Evolutionary conservation across 2,329 filamentous ascomycete genomes (phyloP).

Genomic region (Epichloe sp.): DNA sequence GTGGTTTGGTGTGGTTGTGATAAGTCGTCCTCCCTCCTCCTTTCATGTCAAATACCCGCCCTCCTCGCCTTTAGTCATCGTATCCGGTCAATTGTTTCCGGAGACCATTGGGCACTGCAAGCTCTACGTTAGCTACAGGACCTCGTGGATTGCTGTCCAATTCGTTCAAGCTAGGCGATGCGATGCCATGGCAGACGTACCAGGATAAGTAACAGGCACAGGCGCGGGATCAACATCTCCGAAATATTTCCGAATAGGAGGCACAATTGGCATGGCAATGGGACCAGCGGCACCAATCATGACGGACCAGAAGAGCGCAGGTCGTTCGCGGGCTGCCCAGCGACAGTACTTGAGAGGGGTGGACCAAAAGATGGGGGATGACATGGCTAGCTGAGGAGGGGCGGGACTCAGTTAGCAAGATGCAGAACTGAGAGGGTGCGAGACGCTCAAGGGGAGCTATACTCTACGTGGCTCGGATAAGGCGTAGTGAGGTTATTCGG

Average conservation of each 20-base stretch:
- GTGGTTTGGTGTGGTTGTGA: neutral
- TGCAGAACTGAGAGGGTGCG: neutral
- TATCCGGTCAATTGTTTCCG: conserved; percentile 48
- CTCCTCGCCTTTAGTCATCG: conserved; percentile 35
- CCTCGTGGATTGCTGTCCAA: neutral
- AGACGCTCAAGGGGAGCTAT: neutral
- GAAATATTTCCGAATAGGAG: conserved; percentile 57
- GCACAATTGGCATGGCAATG: conserved; percentile 53
- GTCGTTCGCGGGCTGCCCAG: conserved; percentile 80
- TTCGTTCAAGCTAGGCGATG: neutral
- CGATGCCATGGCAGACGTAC: conserved; percentile 40
- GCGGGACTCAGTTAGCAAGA: neutral
- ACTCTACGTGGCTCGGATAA: neutral
- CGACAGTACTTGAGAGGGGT: conserved; percentile 66
- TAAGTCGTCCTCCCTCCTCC: neutral
- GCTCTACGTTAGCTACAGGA: neutral
- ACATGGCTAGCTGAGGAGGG: conserved; percentile 35
- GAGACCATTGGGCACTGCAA: conserved; percentile 41
- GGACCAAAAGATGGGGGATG: conserved; percentile 67
- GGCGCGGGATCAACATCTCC: conserved; percentile 60
- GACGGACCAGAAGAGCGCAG: conserved; percentile 82
- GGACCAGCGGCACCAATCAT: conserved; percentile 64
- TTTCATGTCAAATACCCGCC: neutral
- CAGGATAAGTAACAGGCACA: conserved; percentile 83
- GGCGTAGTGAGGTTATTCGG: neutral